A percentile compares a stretch with the other conserved stretches of the same genome.
These are phyloP conservation scores for Eucalyptus marginata DNA, from an alignment of 345 rosid genomes.

Conservation along the genomic window DNA sequence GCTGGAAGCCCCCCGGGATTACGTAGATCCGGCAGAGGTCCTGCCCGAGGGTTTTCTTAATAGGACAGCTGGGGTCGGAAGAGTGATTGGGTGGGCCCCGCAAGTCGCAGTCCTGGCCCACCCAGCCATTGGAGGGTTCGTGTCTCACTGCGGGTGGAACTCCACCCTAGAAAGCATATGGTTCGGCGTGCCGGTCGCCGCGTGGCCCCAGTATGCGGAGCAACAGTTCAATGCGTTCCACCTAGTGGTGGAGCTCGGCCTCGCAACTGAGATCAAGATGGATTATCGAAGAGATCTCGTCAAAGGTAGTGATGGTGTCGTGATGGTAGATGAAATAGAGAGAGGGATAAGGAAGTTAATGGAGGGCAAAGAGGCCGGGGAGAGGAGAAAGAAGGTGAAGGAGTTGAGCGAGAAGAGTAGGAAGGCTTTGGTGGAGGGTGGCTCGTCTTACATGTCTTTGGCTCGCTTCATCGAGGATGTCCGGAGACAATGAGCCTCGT, in stretches of 20 bases:
- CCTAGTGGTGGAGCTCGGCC: constrained; percentile 22
- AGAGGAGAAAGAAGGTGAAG: constrained; percentile 12
- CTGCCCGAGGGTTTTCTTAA: constrained; percentile 20
- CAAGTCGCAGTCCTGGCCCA: constrained; percentile 2
- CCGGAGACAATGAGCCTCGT: no score
- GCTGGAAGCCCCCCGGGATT: no score
- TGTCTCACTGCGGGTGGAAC: constrained; percentile 60
- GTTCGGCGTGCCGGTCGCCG: constrained; percentile 41
- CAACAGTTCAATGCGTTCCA: constrained; percentile 39
- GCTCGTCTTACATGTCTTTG: constrained; percentile 19
- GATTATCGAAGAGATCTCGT: neutral
- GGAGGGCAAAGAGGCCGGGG: constrained; percentile 4
- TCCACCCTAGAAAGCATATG: constrained; percentile 40
- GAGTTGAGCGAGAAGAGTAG: constrained; percentile 6
- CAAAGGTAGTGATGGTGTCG: neutral
- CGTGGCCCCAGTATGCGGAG: constrained; percentile 46
- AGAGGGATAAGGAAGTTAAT: constrained; percentile 20
- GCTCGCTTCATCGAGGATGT: no score
- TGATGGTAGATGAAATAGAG: constrained; percentile 13
- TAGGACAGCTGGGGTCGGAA: constrained; percentile 14
- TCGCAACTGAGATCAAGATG: neutral
- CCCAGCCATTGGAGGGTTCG: constrained; percentile 37
- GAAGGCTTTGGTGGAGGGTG: constrained; percentile 22
- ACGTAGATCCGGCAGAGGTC: no score
- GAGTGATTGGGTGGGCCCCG: constrained; percentile 50